phyloP scores from a whole-genome alignment of 352 stramenopile species.

The Phytophthora aleatoria region DNA sequence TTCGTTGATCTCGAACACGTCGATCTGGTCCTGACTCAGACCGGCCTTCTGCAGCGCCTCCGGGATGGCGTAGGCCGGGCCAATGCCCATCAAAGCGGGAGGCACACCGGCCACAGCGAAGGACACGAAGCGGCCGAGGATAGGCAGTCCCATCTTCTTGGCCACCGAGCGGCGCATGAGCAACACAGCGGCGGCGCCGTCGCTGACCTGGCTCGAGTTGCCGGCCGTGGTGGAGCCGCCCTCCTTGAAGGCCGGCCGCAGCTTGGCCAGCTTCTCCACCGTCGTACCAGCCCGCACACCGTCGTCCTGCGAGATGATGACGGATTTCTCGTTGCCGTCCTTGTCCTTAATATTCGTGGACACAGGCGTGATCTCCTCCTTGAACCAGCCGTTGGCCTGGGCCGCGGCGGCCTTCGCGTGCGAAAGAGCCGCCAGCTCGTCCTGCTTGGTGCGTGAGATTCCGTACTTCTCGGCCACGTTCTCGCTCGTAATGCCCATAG shows the following conservation, averaged over 20 bases:
- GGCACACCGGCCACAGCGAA: constrained; percentile 84
- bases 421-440: constrained; percentile 74
- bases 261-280: constrained; percentile 65
- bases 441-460: constrained; percentile 76
- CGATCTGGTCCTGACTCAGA: constrained; percentile 79
- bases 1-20: constrained; percentile 94
- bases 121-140: constrained; percentile 87
- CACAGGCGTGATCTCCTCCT: constrained; percentile 90
- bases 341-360: constrained; percentile 72
- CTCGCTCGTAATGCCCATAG: constrained; percentile 89
- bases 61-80: constrained; percentile 82
- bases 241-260: constrained; percentile 84
- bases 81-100: constrained; percentile 89
- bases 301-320: constrained; percentile 81
- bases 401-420: constrained; percentile 78
- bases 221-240: constrained; percentile 77
- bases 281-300: constrained; percentile 74
- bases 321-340: constrained; percentile 76
- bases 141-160: constrained; percentile 75
- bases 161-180: constrained; percentile 86
- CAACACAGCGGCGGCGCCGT: constrained; percentile 88
- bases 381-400: constrained; percentile 84
- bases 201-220: constrained; percentile 89
- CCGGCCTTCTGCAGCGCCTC: constrained; percentile 71
- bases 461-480: constrained; percentile 84